Percentiles rank a stretch among this genome's conserved stretches.
Evolutionary conservation across 164 flowering plant genomes (phyloP).

Genomic region (Berberis vulgaris): DNA sequence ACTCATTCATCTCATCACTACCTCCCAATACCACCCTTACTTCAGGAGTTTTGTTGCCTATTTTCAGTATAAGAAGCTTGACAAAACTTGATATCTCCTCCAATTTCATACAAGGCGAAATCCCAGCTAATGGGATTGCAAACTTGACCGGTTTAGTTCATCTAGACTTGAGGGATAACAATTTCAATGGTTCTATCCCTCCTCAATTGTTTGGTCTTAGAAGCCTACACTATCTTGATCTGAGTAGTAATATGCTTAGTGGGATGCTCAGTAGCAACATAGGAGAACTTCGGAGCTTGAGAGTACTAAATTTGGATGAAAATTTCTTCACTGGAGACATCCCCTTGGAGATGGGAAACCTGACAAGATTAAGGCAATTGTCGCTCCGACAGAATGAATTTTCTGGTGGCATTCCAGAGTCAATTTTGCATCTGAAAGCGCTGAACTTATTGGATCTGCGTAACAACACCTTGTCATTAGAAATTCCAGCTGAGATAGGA

Average conservation of each 20-base stretch:
- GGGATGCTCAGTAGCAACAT: conserved; percentile 26
- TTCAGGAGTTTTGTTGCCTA: conserved; percentile 23
- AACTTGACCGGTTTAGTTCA: conserved; percentile 30
- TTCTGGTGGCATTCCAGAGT: conserved; percentile 28
- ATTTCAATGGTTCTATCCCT: conserved; percentile 38
- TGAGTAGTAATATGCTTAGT: conserved; percentile 25
- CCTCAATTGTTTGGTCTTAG: conserved; percentile 24
- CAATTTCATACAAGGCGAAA: conserved; percentile 27
- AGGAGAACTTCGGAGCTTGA: conserved; percentile 18
- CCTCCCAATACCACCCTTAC: conserved; percentile 5
- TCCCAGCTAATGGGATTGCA: conserved; percentile 23
- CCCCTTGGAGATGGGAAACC: conserved; percentile 37
- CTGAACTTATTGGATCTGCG: conserved; percentile 29
- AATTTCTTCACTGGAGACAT: conserved; percentile 32
- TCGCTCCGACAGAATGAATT: conserved; percentile 25
- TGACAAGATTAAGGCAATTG: conserved; percentile 22
- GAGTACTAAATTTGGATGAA: conserved; percentile 24
- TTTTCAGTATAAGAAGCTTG: conserved; percentile 26
- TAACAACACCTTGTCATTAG: conserved; percentile 25
- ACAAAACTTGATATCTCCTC: conserved; percentile 32
- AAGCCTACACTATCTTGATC: conserved; percentile 28
- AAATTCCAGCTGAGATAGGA: conserved; percentile 34
- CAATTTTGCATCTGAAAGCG: conserved; percentile 18
- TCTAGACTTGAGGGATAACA: conserved; percentile 33
- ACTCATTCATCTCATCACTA: conserved; percentile 6